phyloP scores from a whole-genome alignment of 2,329 filamentous ascomycete species.

The Claviceps africana region DNA sequence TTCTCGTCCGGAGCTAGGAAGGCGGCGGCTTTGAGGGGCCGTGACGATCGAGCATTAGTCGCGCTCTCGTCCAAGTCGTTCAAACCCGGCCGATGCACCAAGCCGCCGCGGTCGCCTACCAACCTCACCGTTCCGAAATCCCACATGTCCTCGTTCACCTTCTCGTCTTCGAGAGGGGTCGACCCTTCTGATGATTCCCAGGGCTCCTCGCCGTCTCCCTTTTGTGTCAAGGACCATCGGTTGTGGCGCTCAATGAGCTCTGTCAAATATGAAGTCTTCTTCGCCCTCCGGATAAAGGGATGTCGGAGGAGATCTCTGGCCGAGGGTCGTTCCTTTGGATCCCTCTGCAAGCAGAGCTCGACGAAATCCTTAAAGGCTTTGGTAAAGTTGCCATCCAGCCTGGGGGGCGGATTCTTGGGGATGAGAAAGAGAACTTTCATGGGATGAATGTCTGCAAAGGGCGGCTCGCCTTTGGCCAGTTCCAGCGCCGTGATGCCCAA shows the following conservation, averaged over 20 bases:
- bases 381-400: slow-evolving; percentile 67
- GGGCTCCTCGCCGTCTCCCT: slow-evolving; percentile 51
- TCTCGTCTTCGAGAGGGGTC: slow-evolving; percentile 37
- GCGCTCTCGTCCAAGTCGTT: slow-evolving; percentile 68
- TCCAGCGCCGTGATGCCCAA: slow-evolving; percentile 89
- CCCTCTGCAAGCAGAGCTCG: slow-evolving; percentile 70
- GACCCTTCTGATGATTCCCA: slow-evolving; percentile 42
- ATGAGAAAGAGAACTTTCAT: slow-evolving; percentile 98
- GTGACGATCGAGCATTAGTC: slow-evolving; percentile 57
- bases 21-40: slow-evolving; percentile 28
- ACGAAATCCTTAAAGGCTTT: slow-evolving; percentile 76
- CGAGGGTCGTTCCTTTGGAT: slow-evolving; percentile 76
- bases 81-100: slow-evolving; percentile 41
- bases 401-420: slow-evolving; percentile 80
- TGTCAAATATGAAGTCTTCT: slow-evolving; percentile 91
- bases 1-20: slow-evolving; percentile 40
- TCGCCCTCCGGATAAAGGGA: slow-evolving; percentile 78
- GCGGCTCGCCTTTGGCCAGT: slow-evolving; percentile 80
- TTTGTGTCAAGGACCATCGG: slow-evolving; percentile 73
- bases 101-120: slow-evolving; percentile 49
- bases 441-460: slow-evolving; percentile 90
- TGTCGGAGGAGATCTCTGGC: slow-evolving; percentile 80
- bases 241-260: slow-evolving; percentile 87
- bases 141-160: slow-evolving; percentile 76
- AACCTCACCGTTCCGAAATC: slow-evolving; percentile 93